Evolutionary conservation across 2,329 filamentous ascomycete species (phyloP), one percentile per base, ranked within the genome.

Genomic region (Fusarium sp.): DNA sequence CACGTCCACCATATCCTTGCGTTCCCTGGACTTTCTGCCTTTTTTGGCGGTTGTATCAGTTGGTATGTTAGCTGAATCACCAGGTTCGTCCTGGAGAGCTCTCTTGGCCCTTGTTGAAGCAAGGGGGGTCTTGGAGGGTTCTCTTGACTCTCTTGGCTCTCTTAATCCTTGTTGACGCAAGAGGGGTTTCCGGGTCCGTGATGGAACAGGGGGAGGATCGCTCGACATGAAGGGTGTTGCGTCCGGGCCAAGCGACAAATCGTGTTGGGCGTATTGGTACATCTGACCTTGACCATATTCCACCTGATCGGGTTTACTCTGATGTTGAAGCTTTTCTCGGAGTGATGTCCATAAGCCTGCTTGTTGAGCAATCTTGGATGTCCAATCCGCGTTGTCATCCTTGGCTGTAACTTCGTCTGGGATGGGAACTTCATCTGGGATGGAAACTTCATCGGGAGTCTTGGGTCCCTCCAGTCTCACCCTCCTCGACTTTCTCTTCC

Each of bases 271-370:
- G 6, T 39, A 39, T 11, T 35, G 16, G 6, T 25, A 45, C 41
- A 48, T 27, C 43, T 54, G 45, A 11, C 32, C 32, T 11, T 30
- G 20, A n/a, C 61, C 35, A 30, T 50, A 30, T 37, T 34, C 27
- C 13, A 41, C 13, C 7, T 39, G 37, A 13, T 34, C 23, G n/a
- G 27, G 20, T 9, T 20, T 9, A 11, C 45, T 18, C 45, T 63
- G 25, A 2, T 63, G 57, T 66, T 80, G 73, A 39, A 82, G 71
- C 37, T 70, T 80, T 13, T 80, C 74, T 45, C 74, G 76, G 3
- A 82, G 69, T 4, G 81, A 80, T 2, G 76, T 80, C 80, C 81
- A 82, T 20, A 74, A 37, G 16, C 74, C 77, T n/a, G 68, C 30
- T 11, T 68, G 30, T 16, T 67, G 66, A 30, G 16, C 56, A 25